Conservation (phyloP, 129 eudicot species). For the Logfia minima region DNA sequence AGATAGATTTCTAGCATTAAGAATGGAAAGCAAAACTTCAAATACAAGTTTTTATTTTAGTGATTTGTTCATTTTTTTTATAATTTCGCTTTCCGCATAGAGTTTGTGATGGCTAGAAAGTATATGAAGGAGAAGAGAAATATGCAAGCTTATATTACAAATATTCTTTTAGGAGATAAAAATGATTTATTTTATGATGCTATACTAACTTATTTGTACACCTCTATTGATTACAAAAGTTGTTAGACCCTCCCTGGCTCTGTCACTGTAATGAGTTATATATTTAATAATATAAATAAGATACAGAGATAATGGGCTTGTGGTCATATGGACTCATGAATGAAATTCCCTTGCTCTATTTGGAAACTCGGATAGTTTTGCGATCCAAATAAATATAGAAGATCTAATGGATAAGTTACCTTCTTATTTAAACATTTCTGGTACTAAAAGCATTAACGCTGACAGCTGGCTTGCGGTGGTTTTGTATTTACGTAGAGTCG, state of each 20-base stretch:
- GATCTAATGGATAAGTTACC: slow-evolving; percentile 20
- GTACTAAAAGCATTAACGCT: slow-evolving; percentile 24
- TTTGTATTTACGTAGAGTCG: slow-evolving; percentile 17
- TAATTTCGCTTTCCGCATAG: background rate
- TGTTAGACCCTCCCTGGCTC: background rate
- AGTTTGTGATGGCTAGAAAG: background rate
- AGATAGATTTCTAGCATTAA: background rate
- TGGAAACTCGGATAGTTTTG: background rate
- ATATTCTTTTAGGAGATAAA: background rate
- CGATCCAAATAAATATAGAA: slow-evolving; percentile 18
- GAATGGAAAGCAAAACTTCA: background rate
- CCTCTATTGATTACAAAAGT: background rate
- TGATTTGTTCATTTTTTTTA: background rate
- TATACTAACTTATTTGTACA: background rate
- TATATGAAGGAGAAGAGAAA: background rate
- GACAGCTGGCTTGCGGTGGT: slow-evolving; percentile 25
- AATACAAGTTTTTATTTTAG: background rate
- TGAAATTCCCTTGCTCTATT: background rate
- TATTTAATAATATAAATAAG: background rate
- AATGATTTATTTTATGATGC: background rate
- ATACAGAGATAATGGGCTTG: slow-evolving; percentile 3
- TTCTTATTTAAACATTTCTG: slow-evolving; percentile 3
- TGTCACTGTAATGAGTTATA: background rate
- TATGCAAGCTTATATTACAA: background rate
- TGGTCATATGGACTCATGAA: slow-evolving; percentile 22